phyloP scores from a whole-genome alignment of 2,329 filamentous ascomycete species.

The Lachnellula willkommii region DNA sequence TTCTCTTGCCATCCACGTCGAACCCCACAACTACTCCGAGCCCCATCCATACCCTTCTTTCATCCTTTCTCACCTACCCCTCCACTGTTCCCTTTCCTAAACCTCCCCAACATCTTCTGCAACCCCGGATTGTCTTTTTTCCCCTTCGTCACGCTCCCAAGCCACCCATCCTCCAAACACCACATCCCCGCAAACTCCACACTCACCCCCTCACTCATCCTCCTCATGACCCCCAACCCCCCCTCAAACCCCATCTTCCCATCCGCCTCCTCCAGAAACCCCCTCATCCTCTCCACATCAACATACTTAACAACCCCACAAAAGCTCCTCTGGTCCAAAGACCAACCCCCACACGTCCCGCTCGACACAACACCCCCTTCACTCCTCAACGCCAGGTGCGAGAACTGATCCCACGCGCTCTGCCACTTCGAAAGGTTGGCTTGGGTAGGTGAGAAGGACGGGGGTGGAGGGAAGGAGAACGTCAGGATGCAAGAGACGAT shows the following conservation, averaged over 20 bases:
- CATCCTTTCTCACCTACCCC: no score
- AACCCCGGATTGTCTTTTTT: neutral
- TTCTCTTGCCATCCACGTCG: no score
- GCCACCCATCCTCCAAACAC: neutral
- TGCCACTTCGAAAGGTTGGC: neutral
- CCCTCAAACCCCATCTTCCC: neutral
- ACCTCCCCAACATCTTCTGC: no score
- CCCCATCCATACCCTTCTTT: no score
- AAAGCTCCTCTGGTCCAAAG: neutral
- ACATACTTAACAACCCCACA: neutral
- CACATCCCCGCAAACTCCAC: neutral
- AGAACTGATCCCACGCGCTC: neutral
- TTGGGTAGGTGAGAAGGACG: neutral
- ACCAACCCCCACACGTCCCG: neutral
- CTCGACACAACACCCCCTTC: neutral
- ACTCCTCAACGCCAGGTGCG: neutral
- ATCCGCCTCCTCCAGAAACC: neutral
- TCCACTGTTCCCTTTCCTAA: no score
- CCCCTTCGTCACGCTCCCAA: neutral
- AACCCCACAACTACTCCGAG: no score
- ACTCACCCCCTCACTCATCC: neutral
- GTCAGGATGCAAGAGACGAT: neutral
- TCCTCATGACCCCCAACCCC: neutral
- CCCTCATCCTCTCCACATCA: neutral
- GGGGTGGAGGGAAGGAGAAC: neutral